Conservation (phyloP, 23 red algal genomes). For the Pyropia yezoensis region DNA sequence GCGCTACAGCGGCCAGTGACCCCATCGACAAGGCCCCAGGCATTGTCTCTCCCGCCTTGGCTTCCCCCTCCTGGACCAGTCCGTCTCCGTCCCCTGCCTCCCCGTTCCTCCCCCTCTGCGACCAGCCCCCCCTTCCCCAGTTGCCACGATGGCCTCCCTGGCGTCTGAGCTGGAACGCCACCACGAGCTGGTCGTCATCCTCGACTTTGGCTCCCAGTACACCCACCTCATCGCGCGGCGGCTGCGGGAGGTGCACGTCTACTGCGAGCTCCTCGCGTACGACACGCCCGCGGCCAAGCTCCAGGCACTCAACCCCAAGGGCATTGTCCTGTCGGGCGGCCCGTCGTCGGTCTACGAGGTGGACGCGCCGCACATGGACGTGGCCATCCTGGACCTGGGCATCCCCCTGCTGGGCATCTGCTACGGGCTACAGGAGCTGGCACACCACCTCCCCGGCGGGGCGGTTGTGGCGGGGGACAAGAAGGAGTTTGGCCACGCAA, state of each 20-base stretch:
- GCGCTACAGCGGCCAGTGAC: too few species aligned
- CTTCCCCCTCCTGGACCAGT: too few species aligned
- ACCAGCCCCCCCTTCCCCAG: too few species aligned
- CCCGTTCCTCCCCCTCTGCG: too few species aligned
- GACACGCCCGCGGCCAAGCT: conserved; percentile 25
- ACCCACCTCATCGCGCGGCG: conserved; percentile 86
- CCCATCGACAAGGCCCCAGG: too few species aligned
- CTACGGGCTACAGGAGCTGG: conserved; percentile 96
- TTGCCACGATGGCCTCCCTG: too few species aligned
- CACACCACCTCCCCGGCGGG: conserved; percentile 49
- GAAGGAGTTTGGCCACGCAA: conserved; percentile 81
- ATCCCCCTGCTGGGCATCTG: conserved; percentile 93
- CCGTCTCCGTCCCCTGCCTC: too few species aligned
- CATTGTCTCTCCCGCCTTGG: too few species aligned
- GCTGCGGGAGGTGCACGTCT: conserved; percentile 70
- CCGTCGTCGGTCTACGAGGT: conserved; percentile 88
- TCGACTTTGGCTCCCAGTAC: conserved; percentile 99
- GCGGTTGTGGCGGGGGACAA: conserved; percentile 49
- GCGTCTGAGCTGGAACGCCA: too few species aligned
- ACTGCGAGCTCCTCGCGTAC: conserved; percentile 74
- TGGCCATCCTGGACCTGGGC: conserved; percentile 56
- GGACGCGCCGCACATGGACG: conserved; percentile 51
- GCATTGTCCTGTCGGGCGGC: conserved; percentile 80
- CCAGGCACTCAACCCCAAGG: conserved; percentile 30
- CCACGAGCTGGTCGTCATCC: conserved; percentile 75